These are phyloP conservation scores for Albugo laibachii DNA, from an alignment of 352 stramenopile species.

Conservation along the genomic window DNA sequence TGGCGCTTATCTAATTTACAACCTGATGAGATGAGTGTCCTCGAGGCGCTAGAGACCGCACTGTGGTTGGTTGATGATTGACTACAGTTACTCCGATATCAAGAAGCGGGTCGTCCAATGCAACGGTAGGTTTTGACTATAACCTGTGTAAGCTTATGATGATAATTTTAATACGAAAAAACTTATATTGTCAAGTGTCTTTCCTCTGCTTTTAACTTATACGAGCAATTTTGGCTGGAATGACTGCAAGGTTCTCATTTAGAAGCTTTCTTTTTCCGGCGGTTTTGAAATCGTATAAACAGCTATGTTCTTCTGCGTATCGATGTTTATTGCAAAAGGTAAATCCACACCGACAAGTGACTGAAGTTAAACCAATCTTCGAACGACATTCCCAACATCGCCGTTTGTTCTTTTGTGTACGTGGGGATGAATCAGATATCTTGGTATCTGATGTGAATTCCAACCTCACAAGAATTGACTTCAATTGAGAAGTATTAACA, in stretches of 20 bases:
- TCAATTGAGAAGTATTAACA: too few relatives aligned
- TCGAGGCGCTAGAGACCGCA: constrained; percentile 20
- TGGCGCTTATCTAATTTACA: constrained; percentile 70
- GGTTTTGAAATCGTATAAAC: constrained; percentile 74
- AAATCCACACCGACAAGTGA: constrained; percentile 79
- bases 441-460: too few relatives aligned
- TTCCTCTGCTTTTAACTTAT: constrained; percentile 33
- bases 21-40: constrained; percentile 29
- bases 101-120: too few relatives aligned
- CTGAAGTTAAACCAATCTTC: constrained; percentile 68
- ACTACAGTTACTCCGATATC: too few relatives aligned
- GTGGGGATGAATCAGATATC: too few relatives aligned
- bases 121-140: too few relatives aligned
- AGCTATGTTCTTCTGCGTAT: constrained; percentile 79
- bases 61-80: too few relatives aligned
- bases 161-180: too few relatives aligned
- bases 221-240: constrained; percentile 54
- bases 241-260: constrained; percentile 61
- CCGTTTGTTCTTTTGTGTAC: constrained; percentile 64
- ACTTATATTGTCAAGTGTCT: too few relatives aligned
- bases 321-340: constrained; percentile 81
- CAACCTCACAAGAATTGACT: too few relatives aligned
- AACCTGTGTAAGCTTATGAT: too few relatives aligned
- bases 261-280: constrained; percentile 64
- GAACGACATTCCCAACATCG: constrained; percentile 77